phyloP scores from a whole-genome alignment of 352 stramenopile genomes.

The Blastocystis sp. region DNA sequence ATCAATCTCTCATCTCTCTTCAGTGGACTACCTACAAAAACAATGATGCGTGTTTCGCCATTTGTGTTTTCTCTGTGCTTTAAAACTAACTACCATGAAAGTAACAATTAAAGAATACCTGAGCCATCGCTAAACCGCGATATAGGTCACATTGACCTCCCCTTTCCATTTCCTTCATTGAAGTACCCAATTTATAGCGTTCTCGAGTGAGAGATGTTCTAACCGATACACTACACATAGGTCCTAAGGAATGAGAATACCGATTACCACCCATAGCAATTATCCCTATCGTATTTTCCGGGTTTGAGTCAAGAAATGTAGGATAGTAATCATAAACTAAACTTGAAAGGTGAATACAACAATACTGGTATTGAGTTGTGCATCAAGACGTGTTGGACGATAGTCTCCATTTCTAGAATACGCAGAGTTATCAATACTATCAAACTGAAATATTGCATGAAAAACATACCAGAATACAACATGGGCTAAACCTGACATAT shows the following conservation, averaged over 20 bases:
- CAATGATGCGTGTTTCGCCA: slow-evolving; percentile 43
- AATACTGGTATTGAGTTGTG: slow-evolving; percentile 38
- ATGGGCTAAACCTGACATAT: slow-evolving; percentile 28
- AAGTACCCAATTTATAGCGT: slow-evolving; percentile 55
- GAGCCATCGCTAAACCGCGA: slow-evolving; percentile 35
- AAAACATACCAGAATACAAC: slow-evolving; percentile 22
- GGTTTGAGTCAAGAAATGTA: slow-evolving; percentile 27
- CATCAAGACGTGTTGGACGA: slow-evolving; percentile 27
- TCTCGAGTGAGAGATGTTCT: slow-evolving; percentile 30
- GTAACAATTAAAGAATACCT: background rate
- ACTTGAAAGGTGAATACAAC: background rate
- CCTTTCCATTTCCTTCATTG: slow-evolving; percentile 35
- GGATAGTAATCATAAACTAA: slow-evolving; percentile 60
- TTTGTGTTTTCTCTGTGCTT: slow-evolving; percentile 59
- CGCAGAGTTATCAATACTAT: slow-evolving; percentile 53
- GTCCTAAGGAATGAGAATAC: background rate
- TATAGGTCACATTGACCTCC: slow-evolving; percentile 41
- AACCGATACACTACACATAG: slow-evolving; percentile 25
- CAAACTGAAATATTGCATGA: background rate
- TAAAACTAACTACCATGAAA: background rate
- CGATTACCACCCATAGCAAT: slow-evolving; percentile 52
- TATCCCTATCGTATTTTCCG: slow-evolving; percentile 44
- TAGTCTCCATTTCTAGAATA: slow-evolving; percentile 52
- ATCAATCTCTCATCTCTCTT: background rate
- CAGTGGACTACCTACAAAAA: slow-evolving; percentile 38